Percentiles rank a stretch among this genome's conserved stretches.
These are phyloP conservation scores for Calonectria hawksworthii DNA, from an alignment of 2,329 filamentous ascomycete genomes.

Conservation along the genomic window DNA sequence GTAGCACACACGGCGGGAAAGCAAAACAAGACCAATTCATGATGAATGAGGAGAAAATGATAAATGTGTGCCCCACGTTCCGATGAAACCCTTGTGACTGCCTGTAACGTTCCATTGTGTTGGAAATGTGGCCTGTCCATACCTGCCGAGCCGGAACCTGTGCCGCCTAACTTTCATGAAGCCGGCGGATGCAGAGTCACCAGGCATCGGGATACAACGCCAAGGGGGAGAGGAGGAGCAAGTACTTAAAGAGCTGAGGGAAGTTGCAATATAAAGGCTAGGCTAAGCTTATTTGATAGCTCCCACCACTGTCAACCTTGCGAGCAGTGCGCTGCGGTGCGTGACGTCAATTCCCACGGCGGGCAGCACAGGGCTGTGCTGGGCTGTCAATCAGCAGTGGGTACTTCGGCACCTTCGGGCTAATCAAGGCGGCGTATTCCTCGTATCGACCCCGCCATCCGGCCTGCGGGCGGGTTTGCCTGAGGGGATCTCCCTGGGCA, in stretches of 20 bases:
- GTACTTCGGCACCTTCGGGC: constrained; percentile 21
- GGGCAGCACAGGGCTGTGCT: background rate
- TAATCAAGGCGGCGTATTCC: background rate
- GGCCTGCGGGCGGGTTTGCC: background rate
- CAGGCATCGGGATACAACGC: background rate
- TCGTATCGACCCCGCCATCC: constrained; percentile 29
- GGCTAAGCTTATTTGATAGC: background rate
- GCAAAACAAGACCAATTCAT: background rate
- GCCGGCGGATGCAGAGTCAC: background rate
- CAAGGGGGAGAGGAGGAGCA: background rate
- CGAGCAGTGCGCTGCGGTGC: background rate
- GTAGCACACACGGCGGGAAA: background rate
- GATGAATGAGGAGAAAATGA: background rate
- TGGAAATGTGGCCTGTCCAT: background rate
- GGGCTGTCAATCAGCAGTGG: background rate
- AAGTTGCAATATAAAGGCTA: background rate
- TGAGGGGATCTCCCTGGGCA: background rate
- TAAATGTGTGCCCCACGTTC: background rate
- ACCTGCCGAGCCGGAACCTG: background rate
- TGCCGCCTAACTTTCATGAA: background rate
- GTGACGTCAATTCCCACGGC: background rate
- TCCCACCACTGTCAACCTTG: background rate
- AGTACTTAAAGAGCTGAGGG: background rate
- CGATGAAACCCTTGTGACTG: background rate
- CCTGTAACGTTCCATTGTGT: background rate